Evolutionary conservation across 371 early-diverging fungal species (phyloP).

Genomic region (Syncephalastrum racemosum): DNA sequence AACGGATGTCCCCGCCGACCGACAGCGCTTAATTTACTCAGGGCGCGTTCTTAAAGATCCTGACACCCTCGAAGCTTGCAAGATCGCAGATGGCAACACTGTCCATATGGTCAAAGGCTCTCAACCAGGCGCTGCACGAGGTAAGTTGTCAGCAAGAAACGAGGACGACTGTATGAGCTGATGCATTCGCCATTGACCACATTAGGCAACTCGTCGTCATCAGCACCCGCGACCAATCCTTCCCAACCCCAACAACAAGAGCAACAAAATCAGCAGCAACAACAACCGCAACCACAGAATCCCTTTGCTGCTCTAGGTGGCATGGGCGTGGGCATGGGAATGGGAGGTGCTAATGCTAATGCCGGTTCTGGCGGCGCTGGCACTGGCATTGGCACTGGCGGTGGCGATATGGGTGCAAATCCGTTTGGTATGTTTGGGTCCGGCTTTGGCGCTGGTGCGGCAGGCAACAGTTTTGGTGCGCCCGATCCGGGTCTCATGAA

Average conservation of each 20-base stretch:
- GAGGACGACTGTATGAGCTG: background rate
- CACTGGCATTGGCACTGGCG: slow-evolving; percentile 16
- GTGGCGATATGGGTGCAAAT: slow-evolving; percentile 43
- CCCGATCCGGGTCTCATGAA: slow-evolving; percentile 73
- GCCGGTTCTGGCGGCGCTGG: slow-evolving; percentile 45
- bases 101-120: slow-evolving; percentile 85
- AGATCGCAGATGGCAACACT: slow-evolving; percentile 77
- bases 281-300: slow-evolving; percentile 27
- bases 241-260: slow-evolving; percentile 27
- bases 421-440: slow-evolving; percentile 56
- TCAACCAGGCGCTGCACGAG: slow-evolving; percentile 35
- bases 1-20: slow-evolving; percentile 73
- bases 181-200: slow-evolving; percentile 21
- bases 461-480: slow-evolving; percentile 60
- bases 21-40: slow-evolving; percentile 90
- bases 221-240: slow-evolving; percentile 30
- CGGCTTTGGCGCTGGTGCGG: slow-evolving; percentile 54
- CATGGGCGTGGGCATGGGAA: too few species aligned
- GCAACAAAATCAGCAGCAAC: slow-evolving; percentile 12
- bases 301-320: slow-evolving; percentile 25
- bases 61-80: slow-evolving; percentile 76
- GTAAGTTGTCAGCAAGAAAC: slow-evolving; percentile 13
- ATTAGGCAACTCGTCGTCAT: slow-evolving; percentile 18
- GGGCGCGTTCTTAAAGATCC: slow-evolving; percentile 94
- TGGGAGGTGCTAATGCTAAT: slow-evolving; percentile 14